A percentile compares a stretch with the other conserved stretches of the same genome.
Conservation (phyloP, 225 moss, liverwort and hornwort genomes). For the Lunularia cruciata region DNA sequence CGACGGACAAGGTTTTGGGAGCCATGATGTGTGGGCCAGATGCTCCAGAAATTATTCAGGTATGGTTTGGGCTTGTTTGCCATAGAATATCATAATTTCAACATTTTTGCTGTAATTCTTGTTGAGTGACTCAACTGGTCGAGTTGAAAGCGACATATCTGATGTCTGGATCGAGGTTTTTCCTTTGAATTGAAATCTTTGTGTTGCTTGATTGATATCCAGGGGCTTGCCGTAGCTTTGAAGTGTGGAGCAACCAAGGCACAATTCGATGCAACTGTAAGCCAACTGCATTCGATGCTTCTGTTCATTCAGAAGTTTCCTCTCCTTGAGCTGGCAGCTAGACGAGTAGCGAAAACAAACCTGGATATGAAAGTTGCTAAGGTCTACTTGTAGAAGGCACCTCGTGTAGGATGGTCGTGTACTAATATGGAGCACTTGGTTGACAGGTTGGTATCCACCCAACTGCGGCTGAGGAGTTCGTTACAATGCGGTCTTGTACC, state of each 20-base stretch:
- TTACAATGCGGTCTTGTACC: conserved; percentile 73
- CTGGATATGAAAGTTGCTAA: too few relatives aligned
- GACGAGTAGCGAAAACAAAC: background rate
- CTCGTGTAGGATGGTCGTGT: too few relatives aligned
- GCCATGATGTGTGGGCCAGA: conserved; percentile 89
- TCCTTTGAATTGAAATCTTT: too few relatives aligned
- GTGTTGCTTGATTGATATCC: conserved; percentile 6
- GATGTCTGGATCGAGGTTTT: too few relatives aligned
- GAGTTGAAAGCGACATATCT: too few relatives aligned
- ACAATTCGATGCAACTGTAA: conserved; percentile 89
- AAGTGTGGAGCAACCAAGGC: conserved; percentile 91
- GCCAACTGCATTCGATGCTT: background rate
- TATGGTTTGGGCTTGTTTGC: conserved; percentile 15
- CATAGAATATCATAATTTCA: too few relatives aligned
- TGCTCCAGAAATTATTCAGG: conserved; percentile 94
- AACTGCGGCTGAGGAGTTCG: conserved; percentile 88
- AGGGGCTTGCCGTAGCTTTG: conserved; percentile 82
- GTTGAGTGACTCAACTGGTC: too few relatives aligned
- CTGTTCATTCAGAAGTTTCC: background rate
- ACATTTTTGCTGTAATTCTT: too few relatives aligned
- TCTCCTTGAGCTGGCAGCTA: background rate
- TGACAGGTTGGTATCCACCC: conserved; percentile 90
- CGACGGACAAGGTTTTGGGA: conserved; percentile 75
- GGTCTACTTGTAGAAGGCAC: too few relatives aligned
- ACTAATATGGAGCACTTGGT: background rate